These are phyloP conservation scores for Naganishia antarctica DNA, from an alignment of 768 basidiomycete species.

Conservation along the genomic window DNA sequence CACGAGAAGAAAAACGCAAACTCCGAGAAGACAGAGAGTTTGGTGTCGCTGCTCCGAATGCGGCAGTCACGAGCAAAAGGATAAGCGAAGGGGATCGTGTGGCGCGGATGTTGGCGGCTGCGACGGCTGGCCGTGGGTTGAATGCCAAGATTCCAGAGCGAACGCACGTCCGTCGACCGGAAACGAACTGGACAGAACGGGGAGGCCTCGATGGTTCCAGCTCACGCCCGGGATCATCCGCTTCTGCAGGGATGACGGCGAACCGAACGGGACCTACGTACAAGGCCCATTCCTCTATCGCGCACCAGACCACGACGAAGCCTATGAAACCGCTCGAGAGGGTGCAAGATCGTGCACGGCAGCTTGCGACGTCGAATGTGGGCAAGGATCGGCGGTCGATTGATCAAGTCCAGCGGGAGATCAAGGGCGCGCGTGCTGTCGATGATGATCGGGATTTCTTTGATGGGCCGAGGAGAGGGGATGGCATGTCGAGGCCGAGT, in stretches of 20 bases:
- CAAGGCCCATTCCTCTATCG: conserved; percentile 6
- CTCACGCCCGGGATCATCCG: background rate
- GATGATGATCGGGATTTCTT: conserved; percentile 14
- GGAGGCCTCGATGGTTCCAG: background rate
- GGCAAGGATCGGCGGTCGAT: conserved; percentile 15
- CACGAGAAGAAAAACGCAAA: conserved; percentile 15
- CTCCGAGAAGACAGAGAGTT: conserved; percentile 21
- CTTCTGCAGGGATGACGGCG: background rate
- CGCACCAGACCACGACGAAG: conserved; percentile 9
- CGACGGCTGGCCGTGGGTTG: conserved; percentile 14
- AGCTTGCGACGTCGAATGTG: background rate
- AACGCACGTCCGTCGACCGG: background rate
- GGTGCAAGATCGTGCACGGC: background rate
- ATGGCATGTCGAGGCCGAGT: background rate
- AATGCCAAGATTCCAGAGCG: conserved; percentile 14
- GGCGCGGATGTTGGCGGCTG: conserved; percentile 14
- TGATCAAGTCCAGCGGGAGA: conserved; percentile 11
- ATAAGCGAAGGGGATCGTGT: conserved; percentile 15
- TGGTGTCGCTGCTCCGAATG: conserved; percentile 16
- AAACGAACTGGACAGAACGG: background rate
- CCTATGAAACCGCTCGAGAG: conserved; percentile 3
- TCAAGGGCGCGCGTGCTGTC: background rate
- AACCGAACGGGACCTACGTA: conserved; percentile 19
- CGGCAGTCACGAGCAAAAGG: background rate
- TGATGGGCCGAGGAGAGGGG: background rate